phyloP scores from a whole-genome alignment of 2,329 filamentous ascomycete species.

The Epichloe sibirici region DNA sequence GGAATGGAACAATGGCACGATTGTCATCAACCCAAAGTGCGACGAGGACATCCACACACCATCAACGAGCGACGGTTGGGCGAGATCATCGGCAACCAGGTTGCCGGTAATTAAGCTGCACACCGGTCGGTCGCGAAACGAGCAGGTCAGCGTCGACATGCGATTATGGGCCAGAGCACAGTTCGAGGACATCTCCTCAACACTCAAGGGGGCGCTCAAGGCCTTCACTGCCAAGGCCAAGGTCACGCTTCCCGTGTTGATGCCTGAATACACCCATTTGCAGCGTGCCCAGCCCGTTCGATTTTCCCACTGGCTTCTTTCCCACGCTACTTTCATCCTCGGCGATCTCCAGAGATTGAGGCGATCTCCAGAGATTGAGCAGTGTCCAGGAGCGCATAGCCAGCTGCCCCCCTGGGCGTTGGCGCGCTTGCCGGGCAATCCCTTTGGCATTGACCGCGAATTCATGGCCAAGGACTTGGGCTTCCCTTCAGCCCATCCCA shows the following conservation, averaged over 20 bases:
- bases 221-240: not conserved
- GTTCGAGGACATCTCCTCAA: conserved; percentile 11
- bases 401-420: conserved; percentile 15
- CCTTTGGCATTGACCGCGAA: conserved; percentile 19
- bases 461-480: conserved; percentile 48
- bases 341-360: too few relatives aligned
- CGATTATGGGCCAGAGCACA: conserved; percentile 43
- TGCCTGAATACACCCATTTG: conserved; percentile 18
- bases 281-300: conserved; percentile 15
- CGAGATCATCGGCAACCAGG: conserved; percentile 51
- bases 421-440: conserved; percentile 17
- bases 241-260: conserved; percentile 8
- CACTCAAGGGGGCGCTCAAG: not conserved
- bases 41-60: conserved; percentile 35
- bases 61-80: conserved; percentile 45
- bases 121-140: conserved; percentile 57
- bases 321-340: conserved; percentile 12
- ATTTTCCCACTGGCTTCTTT: conserved; percentile 14
- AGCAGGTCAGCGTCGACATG: conserved; percentile 65
- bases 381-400: conserved; percentile 14
- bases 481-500: conserved; percentile 55
- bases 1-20: conserved; percentile 17
- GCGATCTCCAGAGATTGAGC: conserved; percentile 15
- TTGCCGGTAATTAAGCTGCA: conserved; percentile 41
- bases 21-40: conserved; percentile 14